phyloP scores from a whole-genome alignment of 257 asterid genomes.

The Capsicum baccatum region DNA sequence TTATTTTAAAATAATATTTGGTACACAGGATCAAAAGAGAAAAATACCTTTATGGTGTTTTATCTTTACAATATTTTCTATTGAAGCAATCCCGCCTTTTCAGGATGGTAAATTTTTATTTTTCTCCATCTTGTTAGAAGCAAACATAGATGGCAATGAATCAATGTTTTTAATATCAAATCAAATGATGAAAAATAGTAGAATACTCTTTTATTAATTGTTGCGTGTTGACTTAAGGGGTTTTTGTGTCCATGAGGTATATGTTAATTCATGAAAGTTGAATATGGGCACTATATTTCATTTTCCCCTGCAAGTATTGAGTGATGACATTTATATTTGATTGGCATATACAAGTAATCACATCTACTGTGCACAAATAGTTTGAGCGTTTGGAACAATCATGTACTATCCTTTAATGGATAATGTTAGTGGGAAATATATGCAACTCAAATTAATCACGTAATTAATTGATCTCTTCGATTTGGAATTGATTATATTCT shows the following conservation, averaged over 20 bases:
- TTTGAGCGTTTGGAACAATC: background rate
- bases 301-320: background rate
- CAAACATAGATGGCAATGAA: background rate
- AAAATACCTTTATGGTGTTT: too few species aligned
- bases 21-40: too few species aligned
- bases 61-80: too few species aligned
- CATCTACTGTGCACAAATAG: background rate
- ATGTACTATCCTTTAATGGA: background rate
- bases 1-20: too few species aligned
- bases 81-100: too few species aligned
- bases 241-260: background rate
- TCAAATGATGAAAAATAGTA: background rate
- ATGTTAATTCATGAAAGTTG: background rate
- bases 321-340: background rate
- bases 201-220: background rate
- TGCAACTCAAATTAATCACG: constrained; percentile 13
- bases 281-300: background rate
- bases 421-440: background rate
- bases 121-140: background rate
- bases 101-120: background rate
- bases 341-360: background rate
- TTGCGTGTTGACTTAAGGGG: background rate
- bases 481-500: background rate
- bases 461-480: background rate
- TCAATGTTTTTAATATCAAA: background rate